Conservation (phyloP, 2,329 filamentous ascomycete genomes). For the Hypoxylon sp. region DNA sequence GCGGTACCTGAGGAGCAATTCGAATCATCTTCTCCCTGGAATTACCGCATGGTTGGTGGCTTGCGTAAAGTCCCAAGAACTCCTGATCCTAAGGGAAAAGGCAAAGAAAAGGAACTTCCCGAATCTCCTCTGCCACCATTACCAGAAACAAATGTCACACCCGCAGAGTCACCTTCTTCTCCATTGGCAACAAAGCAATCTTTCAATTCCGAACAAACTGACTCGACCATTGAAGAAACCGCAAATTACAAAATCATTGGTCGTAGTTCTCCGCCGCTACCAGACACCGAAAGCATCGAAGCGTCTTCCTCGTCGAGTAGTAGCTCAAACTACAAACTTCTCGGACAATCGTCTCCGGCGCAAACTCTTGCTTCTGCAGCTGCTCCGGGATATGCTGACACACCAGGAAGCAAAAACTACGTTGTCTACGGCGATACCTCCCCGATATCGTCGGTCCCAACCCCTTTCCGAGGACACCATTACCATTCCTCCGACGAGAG, state of each 20-base stretch:
- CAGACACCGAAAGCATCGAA: slow-evolving; percentile 60
- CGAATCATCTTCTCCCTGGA: slow-evolving; percentile 62
- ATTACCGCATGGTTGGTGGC: slow-evolving; percentile 68
- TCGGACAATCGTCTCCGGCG: slow-evolving; percentile 66
- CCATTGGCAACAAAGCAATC: slow-evolving; percentile 56
- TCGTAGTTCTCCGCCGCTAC: slow-evolving; percentile 61
- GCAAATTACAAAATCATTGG: slow-evolving; percentile 70
- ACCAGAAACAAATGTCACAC: slow-evolving; percentile 49
- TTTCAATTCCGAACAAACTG: slow-evolving; percentile 58
- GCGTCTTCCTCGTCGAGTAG: slow-evolving; percentile 60
- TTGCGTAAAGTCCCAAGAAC: slow-evolving; percentile 67
- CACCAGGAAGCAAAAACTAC: slow-evolving; percentile 64
- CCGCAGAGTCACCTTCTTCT: slow-evolving; percentile 41
- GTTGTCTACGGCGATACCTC: slow-evolving; percentile 65
- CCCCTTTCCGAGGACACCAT: slow-evolving; percentile 50
- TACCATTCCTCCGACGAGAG: slow-evolving; percentile 56
- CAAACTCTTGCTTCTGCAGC: slow-evolving; percentile 58
- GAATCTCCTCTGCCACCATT: slow-evolving; percentile 53
- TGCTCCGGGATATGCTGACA: slow-evolving; percentile 53
- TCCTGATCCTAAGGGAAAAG: slow-evolving; percentile 56
- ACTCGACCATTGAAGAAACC: slow-evolving; percentile 62
- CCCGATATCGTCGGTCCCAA: slow-evolving; percentile 53
- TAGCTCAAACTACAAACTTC: slow-evolving; percentile 66
- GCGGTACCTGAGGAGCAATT: slow-evolving; percentile 56
- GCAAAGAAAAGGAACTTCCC: slow-evolving; percentile 59